These are phyloP conservation scores for Fusarium sublunatum DNA, from an alignment of 2,329 filamentous ascomycete species.

Conservation along the genomic window DNA sequence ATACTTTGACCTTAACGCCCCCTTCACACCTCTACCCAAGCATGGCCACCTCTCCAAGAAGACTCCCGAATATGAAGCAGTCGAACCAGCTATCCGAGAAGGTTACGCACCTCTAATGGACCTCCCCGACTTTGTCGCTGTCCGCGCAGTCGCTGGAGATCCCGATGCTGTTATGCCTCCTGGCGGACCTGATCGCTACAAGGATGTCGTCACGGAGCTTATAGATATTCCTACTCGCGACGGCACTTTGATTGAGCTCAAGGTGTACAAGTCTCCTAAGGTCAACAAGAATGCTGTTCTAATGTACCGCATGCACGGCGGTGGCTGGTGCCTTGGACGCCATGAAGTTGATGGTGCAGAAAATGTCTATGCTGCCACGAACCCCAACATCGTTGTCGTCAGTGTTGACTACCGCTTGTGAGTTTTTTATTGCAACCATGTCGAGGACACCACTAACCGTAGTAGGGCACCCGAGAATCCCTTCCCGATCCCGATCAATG, in stretches of 20 bases:
- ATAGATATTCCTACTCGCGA: slow-evolving; percentile 33
- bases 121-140: slow-evolving; percentile 5
- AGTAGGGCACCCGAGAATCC: slow-evolving; percentile 39
- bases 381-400: slow-evolving; percentile 36
- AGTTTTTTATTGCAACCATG: not conserved
- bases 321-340: slow-evolving; percentile 40
- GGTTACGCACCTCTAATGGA: not conserved
- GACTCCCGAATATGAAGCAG: slow-evolving; percentile 10
- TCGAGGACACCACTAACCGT: not conserved
- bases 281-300: slow-evolving; percentile 24
- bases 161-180: slow-evolving; percentile 36
- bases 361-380: slow-evolving; percentile 35
- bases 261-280: slow-evolving; percentile 32
- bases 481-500: slow-evolving; percentile 36
- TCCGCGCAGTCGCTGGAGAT: slow-evolving; percentile 14
- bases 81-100: slow-evolving; percentile 3
- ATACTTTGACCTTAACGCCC: slow-evolving; percentile 16
- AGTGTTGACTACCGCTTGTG: slow-evolving; percentile 41
- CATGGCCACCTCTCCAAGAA: slow-evolving; percentile 37
- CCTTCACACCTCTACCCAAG: slow-evolving; percentile 32
- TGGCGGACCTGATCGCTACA: slow-evolving; percentile 30
- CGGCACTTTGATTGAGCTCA: slow-evolving; percentile 32
- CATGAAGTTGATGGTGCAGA: slow-evolving; percentile 43
- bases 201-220: slow-evolving; percentile 25
- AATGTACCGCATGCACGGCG: slow-evolving; percentile 44